Conservation (phyloP, 192 early-diverging fungal species). For the Backusella luteola region DNA sequence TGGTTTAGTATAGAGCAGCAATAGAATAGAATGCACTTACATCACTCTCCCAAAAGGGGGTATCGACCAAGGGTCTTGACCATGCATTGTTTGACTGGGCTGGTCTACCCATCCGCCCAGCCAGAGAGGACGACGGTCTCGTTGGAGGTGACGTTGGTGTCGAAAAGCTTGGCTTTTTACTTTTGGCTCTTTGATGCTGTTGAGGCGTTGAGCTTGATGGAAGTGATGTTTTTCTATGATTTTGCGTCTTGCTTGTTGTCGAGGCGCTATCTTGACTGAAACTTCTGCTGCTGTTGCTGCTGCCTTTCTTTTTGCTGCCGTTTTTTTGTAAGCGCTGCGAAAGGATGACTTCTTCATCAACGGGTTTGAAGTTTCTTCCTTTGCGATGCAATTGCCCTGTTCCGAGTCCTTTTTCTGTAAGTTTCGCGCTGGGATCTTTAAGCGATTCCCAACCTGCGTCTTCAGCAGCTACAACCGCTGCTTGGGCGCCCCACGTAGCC, state of each 20-base stretch:
- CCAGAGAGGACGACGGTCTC: background rate
- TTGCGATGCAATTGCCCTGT: conserved; percentile 32
- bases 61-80: background rate
- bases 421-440: conserved; percentile 25
- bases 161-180: background rate
- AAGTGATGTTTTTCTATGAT: background rate
- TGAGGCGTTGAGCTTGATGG: background rate
- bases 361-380: conserved; percentile 35
- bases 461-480: background rate
- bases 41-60: conserved; percentile 12
- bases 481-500: conserved; percentile 7
- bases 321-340: conserved; percentile 23
- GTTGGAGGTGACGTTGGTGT: background rate
- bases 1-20: background rate
- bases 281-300: background rate
- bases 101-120: background rate
- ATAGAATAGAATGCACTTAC: background rate
- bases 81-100: background rate
- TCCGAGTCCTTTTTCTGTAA: conserved; percentile 22
- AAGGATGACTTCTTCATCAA: conserved; percentile 31
- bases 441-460: conserved; percentile 17
- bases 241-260: background rate
- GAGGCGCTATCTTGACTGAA: background rate
- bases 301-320: background rate
- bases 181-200: background rate